These are phyloP conservation scores for Lecanicillium sp. DNA, from an alignment of 2,329 filamentous ascomycete species.

Conservation along the genomic window DNA sequence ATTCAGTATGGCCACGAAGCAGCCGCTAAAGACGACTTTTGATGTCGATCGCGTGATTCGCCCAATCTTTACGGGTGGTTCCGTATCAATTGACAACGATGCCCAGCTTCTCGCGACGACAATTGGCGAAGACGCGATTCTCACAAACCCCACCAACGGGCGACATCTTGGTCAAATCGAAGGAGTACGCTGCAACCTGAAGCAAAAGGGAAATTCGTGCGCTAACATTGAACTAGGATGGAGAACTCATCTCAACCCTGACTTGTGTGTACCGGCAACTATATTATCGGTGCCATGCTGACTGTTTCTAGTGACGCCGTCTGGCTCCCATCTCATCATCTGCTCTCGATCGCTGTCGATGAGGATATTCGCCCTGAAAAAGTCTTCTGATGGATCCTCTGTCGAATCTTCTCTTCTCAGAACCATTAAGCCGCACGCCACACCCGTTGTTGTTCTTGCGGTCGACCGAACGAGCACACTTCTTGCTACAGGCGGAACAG, in stretches of 20 bases:
- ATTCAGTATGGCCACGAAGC: slow-evolving; percentile 52
- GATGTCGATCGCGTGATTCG: slow-evolving; percentile 76
- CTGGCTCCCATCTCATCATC: slow-evolving; percentile 78
- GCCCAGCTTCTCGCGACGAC: slow-evolving; percentile 81
- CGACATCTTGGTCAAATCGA: slow-evolving; percentile 79
- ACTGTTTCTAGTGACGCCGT: slow-evolving; percentile 64
- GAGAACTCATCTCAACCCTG: slow-evolving; percentile 71
- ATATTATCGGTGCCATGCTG: neutral
- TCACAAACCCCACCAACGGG: slow-evolving; percentile 80
- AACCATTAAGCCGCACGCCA: slow-evolving; percentile 82
- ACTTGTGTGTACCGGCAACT: slow-evolving; percentile 40
- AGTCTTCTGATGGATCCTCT: slow-evolving; percentile 48
- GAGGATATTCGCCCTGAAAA: slow-evolving; percentile 75
- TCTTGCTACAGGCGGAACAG: slow-evolving; percentile 85
- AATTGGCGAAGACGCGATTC: slow-evolving; percentile 83
- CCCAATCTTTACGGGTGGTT: slow-evolving; percentile 90
- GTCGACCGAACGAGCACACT: slow-evolving; percentile 84
- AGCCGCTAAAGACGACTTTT: slow-evolving; percentile 78
- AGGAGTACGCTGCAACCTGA: slow-evolving; percentile 52
- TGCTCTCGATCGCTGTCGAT: slow-evolving; percentile 95
- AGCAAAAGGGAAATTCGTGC: neutral
- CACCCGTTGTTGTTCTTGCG: slow-evolving; percentile 80
- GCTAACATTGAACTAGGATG: slow-evolving; percentile 50
- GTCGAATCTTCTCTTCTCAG: slow-evolving; percentile 65
- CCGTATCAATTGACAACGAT: slow-evolving; percentile 73